Evolutionary conservation across 768 basidiomycete species (phyloP).

Genomic region (Termitomyces sp.): DNA sequence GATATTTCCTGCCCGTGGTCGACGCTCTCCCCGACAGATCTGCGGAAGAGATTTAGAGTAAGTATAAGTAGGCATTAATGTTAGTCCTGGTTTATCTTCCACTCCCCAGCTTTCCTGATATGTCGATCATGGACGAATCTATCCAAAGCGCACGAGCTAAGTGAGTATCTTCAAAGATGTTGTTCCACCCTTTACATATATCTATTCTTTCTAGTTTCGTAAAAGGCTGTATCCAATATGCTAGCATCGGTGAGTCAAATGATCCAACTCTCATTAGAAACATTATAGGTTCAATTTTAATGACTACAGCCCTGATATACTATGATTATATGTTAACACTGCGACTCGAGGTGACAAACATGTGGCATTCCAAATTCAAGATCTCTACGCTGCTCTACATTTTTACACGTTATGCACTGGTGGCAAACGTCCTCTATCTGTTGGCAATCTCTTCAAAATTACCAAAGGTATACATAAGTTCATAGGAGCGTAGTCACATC

Average conservation of each 20-base stretch:
- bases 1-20: too few relatives aligned
- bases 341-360: constrained; percentile 18
- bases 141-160: neutral
- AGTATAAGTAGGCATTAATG: neutral
- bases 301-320: neutral
- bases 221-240: constrained; percentile 1
- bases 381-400: constrained; percentile 20
- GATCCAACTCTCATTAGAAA: neutral
- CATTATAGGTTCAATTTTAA: neutral
- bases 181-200: neutral
- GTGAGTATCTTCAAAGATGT: neutral
- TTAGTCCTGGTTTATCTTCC: neutral
- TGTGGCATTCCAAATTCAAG: constrained; percentile 20
- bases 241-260: constrained; percentile 1
- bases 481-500: neutral
- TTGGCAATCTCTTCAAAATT: constrained; percentile 15
- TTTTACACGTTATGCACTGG: constrained; percentile 22
- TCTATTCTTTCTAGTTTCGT: neutral
- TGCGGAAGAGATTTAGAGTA: neutral
- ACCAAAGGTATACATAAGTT: constrained; percentile 6
- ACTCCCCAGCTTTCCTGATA: too few relatives aligned
- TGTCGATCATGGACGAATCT: neutral
- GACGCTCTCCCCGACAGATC: neutral
- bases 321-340: constrained; percentile 25
- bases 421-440: constrained; percentile 22